Percentiles rank a stretch among this genome's conserved stretches.
Evolutionary conservation across 441 rosid species (phyloP).

Genomic region (Populus hybrid): DNA sequence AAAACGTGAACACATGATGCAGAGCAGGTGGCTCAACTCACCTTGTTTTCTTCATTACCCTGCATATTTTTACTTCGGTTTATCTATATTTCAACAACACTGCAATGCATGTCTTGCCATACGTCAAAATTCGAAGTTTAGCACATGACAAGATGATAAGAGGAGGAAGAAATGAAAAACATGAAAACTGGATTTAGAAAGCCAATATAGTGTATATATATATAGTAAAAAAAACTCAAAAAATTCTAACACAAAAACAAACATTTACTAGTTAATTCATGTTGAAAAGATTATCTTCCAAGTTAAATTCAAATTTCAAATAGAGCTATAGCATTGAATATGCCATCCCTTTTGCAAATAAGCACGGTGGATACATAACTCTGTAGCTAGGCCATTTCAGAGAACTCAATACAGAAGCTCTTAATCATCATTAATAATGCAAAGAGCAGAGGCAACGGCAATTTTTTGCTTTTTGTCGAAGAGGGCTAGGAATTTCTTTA

Average conservation of each 20-base stretch:
- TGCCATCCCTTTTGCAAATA: too few relatives aligned
- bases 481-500: constrained; percentile 73
- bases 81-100: not conserved
- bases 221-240: too few relatives aligned
- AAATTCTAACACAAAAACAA: too few relatives aligned
- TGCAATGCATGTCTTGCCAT: not conserved
- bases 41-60: too few relatives aligned
- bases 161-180: constrained; percentile 3
- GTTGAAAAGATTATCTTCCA: too few relatives aligned
- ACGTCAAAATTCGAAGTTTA: not conserved
- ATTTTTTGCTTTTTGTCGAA: constrained; percentile 67
- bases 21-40: not conserved
- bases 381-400: constrained; percentile 63
- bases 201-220: not conserved
- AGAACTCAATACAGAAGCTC: constrained; percentile 70
- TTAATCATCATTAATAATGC: constrained; percentile 58
- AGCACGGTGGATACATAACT: constrained; percentile 84
- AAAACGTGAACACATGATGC: not conserved
- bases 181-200: not conserved
- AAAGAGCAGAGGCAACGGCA: constrained; percentile 64
- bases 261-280: too few relatives aligned
- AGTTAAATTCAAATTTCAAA: too few relatives aligned
- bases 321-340: too few relatives aligned
- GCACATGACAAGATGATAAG: not conserved
- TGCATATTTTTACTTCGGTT: too few relatives aligned